Evolutionary conservation across 2,329 filamentous ascomycete species (phyloP).

Genomic region (Hymenotorrendiella dingleyae): DNA sequence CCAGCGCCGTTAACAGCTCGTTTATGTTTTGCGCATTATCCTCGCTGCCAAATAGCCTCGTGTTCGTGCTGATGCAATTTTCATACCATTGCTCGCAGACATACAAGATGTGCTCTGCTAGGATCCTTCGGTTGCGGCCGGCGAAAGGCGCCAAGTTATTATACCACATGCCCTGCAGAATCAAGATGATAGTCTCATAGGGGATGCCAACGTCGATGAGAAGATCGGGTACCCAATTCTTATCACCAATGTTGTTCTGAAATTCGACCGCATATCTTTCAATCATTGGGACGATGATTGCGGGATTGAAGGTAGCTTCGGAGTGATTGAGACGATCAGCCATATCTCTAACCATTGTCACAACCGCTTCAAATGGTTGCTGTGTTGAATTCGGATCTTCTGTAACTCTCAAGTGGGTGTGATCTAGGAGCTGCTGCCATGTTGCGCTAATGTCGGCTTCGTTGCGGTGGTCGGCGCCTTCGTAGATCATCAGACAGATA

Average conservation of each 20-base stretch:
- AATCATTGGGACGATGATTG: constrained; percentile 53
- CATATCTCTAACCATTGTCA: constrained; percentile 57
- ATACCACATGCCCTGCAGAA: constrained; percentile 62
- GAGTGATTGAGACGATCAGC: constrained; percentile 59
- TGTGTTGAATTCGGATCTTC: constrained; percentile 35
- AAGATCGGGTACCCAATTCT: constrained; percentile 46
- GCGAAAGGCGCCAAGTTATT: constrained; percentile 60
- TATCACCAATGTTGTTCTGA: constrained; percentile 47
- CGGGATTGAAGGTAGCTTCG: constrained; percentile 60
- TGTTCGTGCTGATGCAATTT: constrained; percentile 47
- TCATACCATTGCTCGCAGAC: constrained; percentile 55
- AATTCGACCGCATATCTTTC: constrained; percentile 57
- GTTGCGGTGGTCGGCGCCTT: constrained; percentile 85
- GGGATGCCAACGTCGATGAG: constrained; percentile 58
- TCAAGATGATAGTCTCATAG: constrained; percentile 54
- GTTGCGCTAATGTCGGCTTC: constrained; percentile 75
- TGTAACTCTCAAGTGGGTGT: constrained; percentile 51
- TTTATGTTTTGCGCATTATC: constrained; percentile 45
- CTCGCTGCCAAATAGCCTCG: constrained; percentile 53
- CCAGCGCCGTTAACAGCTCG: constrained; percentile 39
- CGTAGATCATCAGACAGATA: constrained; percentile 86
- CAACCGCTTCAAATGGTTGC: constrained; percentile 65
- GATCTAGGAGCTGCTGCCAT: constrained; percentile 76
- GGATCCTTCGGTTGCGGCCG: constrained; percentile 47
- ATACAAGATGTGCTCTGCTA: constrained; percentile 58